Conservation (phyloP, 2,329 filamentous ascomycete genomes). For the Coniochaeta prunicola region DNA sequence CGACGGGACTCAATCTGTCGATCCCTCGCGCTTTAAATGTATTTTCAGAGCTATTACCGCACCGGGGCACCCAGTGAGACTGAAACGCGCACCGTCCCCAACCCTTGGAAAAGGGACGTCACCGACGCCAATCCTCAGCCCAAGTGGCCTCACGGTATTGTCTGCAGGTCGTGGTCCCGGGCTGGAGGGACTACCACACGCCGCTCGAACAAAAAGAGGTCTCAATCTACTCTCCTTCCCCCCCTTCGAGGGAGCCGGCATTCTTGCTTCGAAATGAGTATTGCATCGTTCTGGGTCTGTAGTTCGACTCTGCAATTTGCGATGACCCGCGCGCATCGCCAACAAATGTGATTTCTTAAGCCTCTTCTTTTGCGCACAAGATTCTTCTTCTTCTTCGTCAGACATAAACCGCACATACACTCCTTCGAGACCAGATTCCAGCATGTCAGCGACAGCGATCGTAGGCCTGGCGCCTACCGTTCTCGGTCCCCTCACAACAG, state of each 20-base stretch:
- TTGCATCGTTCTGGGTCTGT: neutral
- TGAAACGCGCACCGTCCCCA: slow-evolving; percentile 3
- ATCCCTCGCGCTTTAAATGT: neutral
- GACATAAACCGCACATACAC: neutral
- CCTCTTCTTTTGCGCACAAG: neutral
- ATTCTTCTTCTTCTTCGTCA: neutral
- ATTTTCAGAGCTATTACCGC: neutral
- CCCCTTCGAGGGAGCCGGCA: neutral
- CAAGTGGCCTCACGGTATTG: neutral
- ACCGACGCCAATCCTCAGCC: neutral
- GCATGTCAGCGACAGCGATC: slow-evolving; percentile 14
- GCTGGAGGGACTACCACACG: neutral
- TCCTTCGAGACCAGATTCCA: slow-evolving; percentile 3
- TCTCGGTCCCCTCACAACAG: slow-evolving; percentile 18
- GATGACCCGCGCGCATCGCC: neutral
- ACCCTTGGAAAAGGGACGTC: slow-evolving; percentile 1
- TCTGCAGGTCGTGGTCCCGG: neutral
- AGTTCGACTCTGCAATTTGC: neutral
- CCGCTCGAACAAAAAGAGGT: neutral
- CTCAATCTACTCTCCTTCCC: neutral
- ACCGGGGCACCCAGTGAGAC: neutral
- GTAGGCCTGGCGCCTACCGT: slow-evolving; percentile 15
- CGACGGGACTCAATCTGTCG: neutral
- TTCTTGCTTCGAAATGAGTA: neutral
- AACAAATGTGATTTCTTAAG: neutral